Evolutionary conservation across 2,329 filamentous ascomycete species (phyloP), one percentile per base, ranked within the genome.

Genomic region (Ophiostoma ulmi): DNA sequence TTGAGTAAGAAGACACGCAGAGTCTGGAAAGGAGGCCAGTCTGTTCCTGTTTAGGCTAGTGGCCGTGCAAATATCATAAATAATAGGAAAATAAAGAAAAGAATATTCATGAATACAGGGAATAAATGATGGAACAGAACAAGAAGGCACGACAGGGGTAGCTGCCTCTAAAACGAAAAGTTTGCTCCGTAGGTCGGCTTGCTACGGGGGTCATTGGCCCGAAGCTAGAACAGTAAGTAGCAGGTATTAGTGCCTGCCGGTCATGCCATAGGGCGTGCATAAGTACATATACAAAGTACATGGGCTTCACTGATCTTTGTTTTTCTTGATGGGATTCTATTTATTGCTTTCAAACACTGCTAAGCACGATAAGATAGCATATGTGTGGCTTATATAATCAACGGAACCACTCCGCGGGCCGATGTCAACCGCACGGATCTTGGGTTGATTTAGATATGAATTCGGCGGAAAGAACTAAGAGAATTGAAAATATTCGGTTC

Each of bases 101-200:
- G 38, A 39, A 39, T 10, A 10, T 10, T 10, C 0, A 10, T 11
- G 38, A 39, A 1, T 31, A 31, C 31, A 31, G 31, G 31, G 31
- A 31, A 3, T 31, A 31, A 31, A 31, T 4, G 31, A 31, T 31
- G 31, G 44, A 48, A 14, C 44, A 48, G n/a, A 20, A 48, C 14
- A 7, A 7, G 20, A n/a, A 48, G 44, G 20, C 44, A 39, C 44
- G 44, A 63, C 58, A 63, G 58, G 58, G 58, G 26, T 36, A 63
- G 52, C n/a, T 55, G 52, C n/a, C 44, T 6, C 44, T 5, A 48
- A 6, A 58, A 6, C 58, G 58, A 63, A 63, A 36, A 36, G 58
- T 63, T 36, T 63, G 41, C 70, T 71, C 70, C 70, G 70, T 58
- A 58, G 41, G 70, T 71, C 70, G 70, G 70, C 70, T 66, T 48